Conservation (phyloP, 306 rosid genomes). For the Casuarina glauca region DNA sequence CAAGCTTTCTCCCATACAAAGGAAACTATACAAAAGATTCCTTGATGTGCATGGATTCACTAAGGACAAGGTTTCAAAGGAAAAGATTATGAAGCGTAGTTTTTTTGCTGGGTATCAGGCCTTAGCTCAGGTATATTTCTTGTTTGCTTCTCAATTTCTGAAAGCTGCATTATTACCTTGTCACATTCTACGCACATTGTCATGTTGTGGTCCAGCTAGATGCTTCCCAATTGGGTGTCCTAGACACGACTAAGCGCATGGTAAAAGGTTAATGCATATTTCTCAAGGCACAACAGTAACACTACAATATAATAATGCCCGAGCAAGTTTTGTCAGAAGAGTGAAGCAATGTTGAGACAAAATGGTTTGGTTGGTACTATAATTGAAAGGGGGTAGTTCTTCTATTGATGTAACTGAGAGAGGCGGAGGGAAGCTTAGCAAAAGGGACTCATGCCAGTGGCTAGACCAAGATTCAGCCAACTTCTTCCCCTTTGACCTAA, state of each 20-base stretch:
- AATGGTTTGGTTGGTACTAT: neutral
- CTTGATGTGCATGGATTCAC: constrained; percentile 93
- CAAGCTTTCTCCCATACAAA: constrained; percentile 89
- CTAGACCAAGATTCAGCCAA: neutral
- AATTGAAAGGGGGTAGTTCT: neutral
- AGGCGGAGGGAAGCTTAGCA: neutral
- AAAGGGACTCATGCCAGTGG: neutral
- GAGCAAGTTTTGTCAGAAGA: neutral
- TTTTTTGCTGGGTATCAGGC: constrained; percentile 98
- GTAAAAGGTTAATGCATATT: neutral
- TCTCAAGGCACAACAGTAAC: neutral
- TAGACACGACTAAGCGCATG: neutral
- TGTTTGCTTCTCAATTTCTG: constrained; percentile 1
- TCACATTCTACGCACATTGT: neutral
- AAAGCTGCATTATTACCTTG: neutral
- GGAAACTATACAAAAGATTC: constrained; percentile 84
- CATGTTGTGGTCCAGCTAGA: neutral
- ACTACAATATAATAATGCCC: neutral
- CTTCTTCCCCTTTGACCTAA: neutral
- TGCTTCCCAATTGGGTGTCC: neutral
- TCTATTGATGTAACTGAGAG: neutral
- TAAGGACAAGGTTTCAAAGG: constrained; percentile 51
- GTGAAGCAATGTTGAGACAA: neutral
- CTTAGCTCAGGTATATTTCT: constrained; percentile 76
- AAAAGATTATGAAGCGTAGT: constrained; percentile 67